Evolutionary conservation across 2,329 filamentous ascomycete species (phyloP).

Genomic region (Macrophomina phaseolina): DNA sequence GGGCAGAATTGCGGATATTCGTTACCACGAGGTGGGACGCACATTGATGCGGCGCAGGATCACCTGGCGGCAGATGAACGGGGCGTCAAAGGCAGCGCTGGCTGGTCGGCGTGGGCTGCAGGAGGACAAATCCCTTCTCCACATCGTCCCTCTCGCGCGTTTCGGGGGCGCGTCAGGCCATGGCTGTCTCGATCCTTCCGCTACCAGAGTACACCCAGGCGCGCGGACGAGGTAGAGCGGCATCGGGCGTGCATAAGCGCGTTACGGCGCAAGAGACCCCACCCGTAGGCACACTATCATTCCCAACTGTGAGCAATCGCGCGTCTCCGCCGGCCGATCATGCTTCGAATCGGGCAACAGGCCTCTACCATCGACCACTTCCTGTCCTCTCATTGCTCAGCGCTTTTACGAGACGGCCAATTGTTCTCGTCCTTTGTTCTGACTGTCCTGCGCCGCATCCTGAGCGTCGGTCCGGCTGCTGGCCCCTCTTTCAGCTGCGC

Average conservation of each 20-base stretch:
- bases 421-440: not conserved
- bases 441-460: not conserved
- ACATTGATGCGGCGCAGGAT: not conserved
- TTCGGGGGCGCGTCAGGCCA: not conserved
- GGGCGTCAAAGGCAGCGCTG: no score
- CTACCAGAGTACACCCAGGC: not conserved
- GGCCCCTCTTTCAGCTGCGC: not conserved
- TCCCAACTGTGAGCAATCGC: not conserved
- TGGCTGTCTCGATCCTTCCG: not conserved
- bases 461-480: not conserved
- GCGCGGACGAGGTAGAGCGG: slow-evolving; percentile 15
- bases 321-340: not conserved
- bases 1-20: not conserved
- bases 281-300: not conserved
- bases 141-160: not conserved
- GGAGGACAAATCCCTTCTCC: no score
- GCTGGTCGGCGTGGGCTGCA: no score
- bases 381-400: not conserved
- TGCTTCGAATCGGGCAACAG: not conserved
- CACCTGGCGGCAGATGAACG: not conserved
- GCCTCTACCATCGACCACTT: not conserved
- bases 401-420: no score
- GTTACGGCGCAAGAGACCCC: not conserved
- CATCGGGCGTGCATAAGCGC: slow-evolving; percentile 23
- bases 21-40: no score